A percentile compares a stretch with the other conserved stretches of the same genome.
These are phyloP conservation scores for Cryptosporidium sp. DNA, from an alignment of 169 alveolate species.

Conservation along the genomic window DNA sequence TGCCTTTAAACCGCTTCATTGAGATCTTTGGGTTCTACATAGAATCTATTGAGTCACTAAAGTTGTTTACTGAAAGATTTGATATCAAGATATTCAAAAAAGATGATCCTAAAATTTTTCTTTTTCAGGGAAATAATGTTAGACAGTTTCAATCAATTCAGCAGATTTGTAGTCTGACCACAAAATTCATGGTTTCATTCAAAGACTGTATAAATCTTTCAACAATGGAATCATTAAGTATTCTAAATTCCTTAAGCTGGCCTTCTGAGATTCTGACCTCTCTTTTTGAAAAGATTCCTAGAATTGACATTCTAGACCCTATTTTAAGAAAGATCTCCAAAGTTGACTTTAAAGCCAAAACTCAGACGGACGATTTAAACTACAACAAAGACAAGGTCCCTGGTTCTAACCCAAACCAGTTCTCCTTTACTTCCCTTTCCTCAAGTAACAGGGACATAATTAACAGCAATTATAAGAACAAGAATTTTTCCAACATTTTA, in stretches of 20 bases:
- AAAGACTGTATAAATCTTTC: slow-evolving; percentile 46
- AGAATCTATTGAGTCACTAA: slow-evolving; percentile 33
- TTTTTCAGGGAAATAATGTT: not conserved
- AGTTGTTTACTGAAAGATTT: slow-evolving; percentile 48
- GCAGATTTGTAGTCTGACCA: not conserved
- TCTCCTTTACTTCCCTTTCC: slow-evolving; percentile 2
- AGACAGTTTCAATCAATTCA: not conserved
- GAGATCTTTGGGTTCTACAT: slow-evolving; percentile 62
- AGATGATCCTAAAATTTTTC: not conserved
- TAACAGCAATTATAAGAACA: not conserved
- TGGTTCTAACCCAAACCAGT: not conserved
- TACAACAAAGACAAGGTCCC: not conserved
- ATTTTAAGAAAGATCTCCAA: not conserved
- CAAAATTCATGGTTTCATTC: slow-evolving; percentile 29
- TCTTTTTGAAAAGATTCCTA: slow-evolving; percentile 12
- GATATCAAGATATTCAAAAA: slow-evolving; percentile 26
- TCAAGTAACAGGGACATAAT: slow-evolving; percentile 24
- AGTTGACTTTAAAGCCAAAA: not conserved
- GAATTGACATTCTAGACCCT: slow-evolving; percentile 65
- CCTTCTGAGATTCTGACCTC: slow-evolving; percentile 31
- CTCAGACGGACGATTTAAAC: not conserved
- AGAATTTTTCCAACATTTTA: not conserved
- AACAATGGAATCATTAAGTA: slow-evolving; percentile 35
- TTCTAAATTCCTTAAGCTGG: slow-evolving; percentile 30
- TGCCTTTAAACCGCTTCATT: slow-evolving; percentile 46